Evolutionary conservation across 2,329 filamentous ascomycete genomes (phyloP).

Genomic region (Thelonectria olida): DNA sequence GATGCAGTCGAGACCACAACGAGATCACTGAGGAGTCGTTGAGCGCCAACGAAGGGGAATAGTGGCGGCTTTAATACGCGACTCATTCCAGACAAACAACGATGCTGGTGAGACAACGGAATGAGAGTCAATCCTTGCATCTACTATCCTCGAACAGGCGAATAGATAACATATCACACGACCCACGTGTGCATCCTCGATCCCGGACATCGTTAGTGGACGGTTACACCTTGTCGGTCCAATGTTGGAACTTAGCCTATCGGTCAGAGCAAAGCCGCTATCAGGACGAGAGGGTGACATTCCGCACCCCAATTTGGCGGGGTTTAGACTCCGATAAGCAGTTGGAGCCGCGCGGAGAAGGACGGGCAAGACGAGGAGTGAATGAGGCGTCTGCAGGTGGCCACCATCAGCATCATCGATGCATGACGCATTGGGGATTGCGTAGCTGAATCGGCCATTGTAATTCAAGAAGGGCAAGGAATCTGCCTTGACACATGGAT

Average conservation of each 20-base stretch:
- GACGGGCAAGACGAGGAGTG: not conserved
- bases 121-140: not conserved
- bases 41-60: not conserved
- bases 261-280: not conserved
- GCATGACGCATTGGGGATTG: not conserved
- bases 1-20: too few relatives aligned
- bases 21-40: not conserved
- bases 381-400: not conserved
- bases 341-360: not conserved
- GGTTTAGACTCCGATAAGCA: not conserved
- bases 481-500: too few relatives aligned
- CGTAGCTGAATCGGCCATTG: not conserved
- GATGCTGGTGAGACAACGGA: not conserved
- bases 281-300: not conserved
- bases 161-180: conserved; percentile 14
- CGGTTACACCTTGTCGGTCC: not conserved
- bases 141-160: conserved; percentile 10
- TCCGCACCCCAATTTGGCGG: not conserved
- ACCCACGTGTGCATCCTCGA: not conserved
- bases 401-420: not conserved
- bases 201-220: not conserved
- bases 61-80: not conserved
- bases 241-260: not conserved
- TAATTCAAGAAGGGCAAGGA: not conserved
- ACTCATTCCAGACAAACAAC: not conserved